phyloP scores from a whole-genome alignment of 1,139 yeast species.

The Suhomyces panamericanus region DNA sequence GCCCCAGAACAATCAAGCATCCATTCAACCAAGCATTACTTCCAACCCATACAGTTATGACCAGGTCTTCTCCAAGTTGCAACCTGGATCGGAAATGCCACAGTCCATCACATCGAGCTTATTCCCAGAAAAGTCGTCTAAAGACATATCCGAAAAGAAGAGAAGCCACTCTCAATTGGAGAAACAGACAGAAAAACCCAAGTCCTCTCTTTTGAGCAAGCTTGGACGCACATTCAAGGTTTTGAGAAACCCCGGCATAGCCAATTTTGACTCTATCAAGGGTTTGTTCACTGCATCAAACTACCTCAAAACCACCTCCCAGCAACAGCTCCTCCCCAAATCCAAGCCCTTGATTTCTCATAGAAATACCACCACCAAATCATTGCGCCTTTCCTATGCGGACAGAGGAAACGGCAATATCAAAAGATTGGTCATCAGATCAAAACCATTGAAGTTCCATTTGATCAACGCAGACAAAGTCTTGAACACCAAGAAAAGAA shows the following conservation, averaged over 20 bases:
- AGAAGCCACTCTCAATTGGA: conserved; percentile 23
- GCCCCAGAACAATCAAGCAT: not conserved
- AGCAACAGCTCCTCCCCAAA: conserved; percentile 3
- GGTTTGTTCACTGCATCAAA: conserved; percentile 30
- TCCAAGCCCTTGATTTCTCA: not conserved
- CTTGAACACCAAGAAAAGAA: conserved; percentile 34
- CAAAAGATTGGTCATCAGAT: conserved; percentile 40
- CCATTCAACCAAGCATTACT: conserved; percentile 10
- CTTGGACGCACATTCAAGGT: conserved; percentile 42
- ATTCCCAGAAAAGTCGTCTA: conserved; percentile 19
- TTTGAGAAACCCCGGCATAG: conserved; percentile 24
- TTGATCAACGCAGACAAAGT: conserved; percentile 47
- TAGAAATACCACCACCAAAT: conserved; percentile 6
- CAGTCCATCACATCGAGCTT: conserved; percentile 37
- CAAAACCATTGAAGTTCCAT: conserved; percentile 46
- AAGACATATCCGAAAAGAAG: conserved; percentile 20
- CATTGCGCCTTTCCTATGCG: conserved; percentile 14
- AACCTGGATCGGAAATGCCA: conserved; percentile 29
- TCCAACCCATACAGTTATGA: conserved; percentile 31
- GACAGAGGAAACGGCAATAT: conserved; percentile 21
- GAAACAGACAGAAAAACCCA: conserved; percentile 13
- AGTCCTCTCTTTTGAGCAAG: conserved; percentile 33
- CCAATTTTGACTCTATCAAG: conserved; percentile 19
- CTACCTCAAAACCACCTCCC: conserved; percentile 18
- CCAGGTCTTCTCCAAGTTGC: conserved; percentile 22